Base-by-base conservation (phyloP, 495 filamentous ascomycete genomes). In the Echria macrotheca region DNA sequence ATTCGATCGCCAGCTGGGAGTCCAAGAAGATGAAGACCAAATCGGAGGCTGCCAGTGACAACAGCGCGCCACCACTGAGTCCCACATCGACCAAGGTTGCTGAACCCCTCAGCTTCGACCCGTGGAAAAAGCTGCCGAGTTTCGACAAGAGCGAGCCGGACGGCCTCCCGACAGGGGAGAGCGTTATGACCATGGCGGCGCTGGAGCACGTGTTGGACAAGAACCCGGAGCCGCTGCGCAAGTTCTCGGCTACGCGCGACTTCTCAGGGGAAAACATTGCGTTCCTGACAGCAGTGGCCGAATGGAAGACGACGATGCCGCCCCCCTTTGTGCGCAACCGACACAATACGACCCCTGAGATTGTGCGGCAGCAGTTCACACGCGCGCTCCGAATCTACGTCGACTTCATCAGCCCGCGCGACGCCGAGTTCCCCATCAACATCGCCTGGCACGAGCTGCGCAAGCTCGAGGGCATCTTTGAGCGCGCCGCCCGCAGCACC, bases 231-330 rank as follows among this genome's bases (percentile, higher is more conserved):
- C 72, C 74, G 2, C 71, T 86, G 0, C 76, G 77, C 28, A 55
- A 74, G 26, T 86, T 83, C 63, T 78, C 81, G 4, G 79, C 82
- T 5, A 69, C 73, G 5, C 68, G 73, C 47, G 82, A 85, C 47
- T 83, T 85, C 59, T 83, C 80, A 14, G 81, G 78, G 24, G 82
- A 85, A 60, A 86, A 85, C 64, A 78, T 86, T 40, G 73, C 78
- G 50, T 86, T 86, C 69, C 72, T 85, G 1, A 79, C 70, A 22
- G 63, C 69, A 47, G 70, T 83, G 18, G 60, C 74, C 12, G 69
- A 76, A 24, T 86, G 80, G 78, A 80, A 76, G 54, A 42, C 44
- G 36, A 41, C 49, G 15, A 48, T 65, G 21, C 55, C 61, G 4
- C 24, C 44, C 4, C 24, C 50, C 12, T 60, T 63, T 19, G 5